Evolutionary conservation across 352 stramenopile species (phyloP).

Genomic region (Phytophthora pseudosyringae): DNA sequence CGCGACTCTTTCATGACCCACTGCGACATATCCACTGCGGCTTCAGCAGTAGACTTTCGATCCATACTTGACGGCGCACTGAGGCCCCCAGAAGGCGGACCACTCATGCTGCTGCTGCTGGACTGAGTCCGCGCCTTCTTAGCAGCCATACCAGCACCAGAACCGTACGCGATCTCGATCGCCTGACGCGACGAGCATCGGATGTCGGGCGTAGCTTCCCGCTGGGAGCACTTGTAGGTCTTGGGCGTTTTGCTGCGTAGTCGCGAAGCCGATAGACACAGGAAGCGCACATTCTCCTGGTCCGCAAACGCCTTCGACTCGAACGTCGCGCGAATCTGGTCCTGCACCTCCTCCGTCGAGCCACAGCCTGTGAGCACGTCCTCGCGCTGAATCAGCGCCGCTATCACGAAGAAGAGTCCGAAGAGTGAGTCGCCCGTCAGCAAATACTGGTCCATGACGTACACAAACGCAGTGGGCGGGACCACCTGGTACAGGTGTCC

Average conservation of each 20-base stretch:
- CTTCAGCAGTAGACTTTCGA: slow-evolving; percentile 41
- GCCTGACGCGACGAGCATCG: slow-evolving; percentile 59
- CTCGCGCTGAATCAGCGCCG: slow-evolving; percentile 53
- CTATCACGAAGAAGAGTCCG: slow-evolving; percentile 74
- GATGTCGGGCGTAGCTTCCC: slow-evolving; percentile 41
- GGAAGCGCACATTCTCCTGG: slow-evolving; percentile 52
- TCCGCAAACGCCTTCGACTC: slow-evolving; percentile 39
- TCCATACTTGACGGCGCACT: slow-evolving; percentile 27
- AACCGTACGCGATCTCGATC: slow-evolving; percentile 66
- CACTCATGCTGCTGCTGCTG: slow-evolving; percentile 25
- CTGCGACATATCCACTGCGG: slow-evolving; percentile 77
- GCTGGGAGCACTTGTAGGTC: slow-evolving; percentile 67
- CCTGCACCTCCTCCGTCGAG: slow-evolving; percentile 48
- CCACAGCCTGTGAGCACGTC: slow-evolving; percentile 45
- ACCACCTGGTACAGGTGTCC: slow-evolving; percentile 76
- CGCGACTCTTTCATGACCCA: slow-evolving; percentile 81
- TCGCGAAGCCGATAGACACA: slow-evolving; percentile 67
- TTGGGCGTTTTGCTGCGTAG: slow-evolving; percentile 68
- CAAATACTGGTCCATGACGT: slow-evolving; percentile 84
- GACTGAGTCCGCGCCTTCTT: slow-evolving; percentile 33
- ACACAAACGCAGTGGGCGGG: slow-evolving; percentile 60
- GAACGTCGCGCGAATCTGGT: slow-evolving; percentile 49
- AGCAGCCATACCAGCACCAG: slow-evolving; percentile 26
- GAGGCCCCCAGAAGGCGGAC: slow-evolving; percentile 23
- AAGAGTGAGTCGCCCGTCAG: slow-evolving; percentile 74